phyloP scores from a whole-genome alignment of 805 yeast species.

The Starmerella bombi region DNA sequence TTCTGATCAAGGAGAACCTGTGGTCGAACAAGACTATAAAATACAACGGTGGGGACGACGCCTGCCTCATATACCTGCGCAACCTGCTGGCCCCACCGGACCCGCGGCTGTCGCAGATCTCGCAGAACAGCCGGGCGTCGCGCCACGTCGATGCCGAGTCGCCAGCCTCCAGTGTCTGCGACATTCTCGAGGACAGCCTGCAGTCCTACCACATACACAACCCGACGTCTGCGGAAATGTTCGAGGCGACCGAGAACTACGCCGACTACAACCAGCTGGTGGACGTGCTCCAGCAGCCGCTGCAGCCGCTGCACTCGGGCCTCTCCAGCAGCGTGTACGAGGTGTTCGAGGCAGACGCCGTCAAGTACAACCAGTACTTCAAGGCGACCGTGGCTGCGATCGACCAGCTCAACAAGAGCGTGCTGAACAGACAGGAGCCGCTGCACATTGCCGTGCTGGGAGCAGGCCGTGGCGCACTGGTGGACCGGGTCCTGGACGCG shows the following conservation, averaged over 20 bases:
- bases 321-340: constrained; percentile 49
- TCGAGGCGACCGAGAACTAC: background rate
- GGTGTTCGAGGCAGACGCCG: constrained; percentile 55
- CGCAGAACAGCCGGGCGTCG: constrained; percentile 7
- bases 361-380: constrained; percentile 58
- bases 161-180: background rate
- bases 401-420: constrained; percentile 15
- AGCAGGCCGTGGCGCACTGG: constrained; percentile 79
- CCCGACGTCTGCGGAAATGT: background rate
- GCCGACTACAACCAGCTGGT: constrained; percentile 19
- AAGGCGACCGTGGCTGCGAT: constrained; percentile 49
- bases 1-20: constrained; percentile 35
- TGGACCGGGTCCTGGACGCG: constrained; percentile 40
- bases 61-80: constrained; percentile 35
- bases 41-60: constrained; percentile 28
- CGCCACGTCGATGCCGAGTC: constrained; percentile 12
- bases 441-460: constrained; percentile 48
- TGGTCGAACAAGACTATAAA: constrained; percentile 28
- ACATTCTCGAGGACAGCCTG: background rate
- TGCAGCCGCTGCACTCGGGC: constrained; percentile 54
- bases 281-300: constrained; percentile 44
- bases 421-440: constrained; percentile 7
- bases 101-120: constrained; percentile 1
- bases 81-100: constrained; percentile 25
- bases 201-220: background rate